Conservation (phyloP, 2,329 filamentous ascomycete genomes). For the Pseudonectria foliicola region DNA sequence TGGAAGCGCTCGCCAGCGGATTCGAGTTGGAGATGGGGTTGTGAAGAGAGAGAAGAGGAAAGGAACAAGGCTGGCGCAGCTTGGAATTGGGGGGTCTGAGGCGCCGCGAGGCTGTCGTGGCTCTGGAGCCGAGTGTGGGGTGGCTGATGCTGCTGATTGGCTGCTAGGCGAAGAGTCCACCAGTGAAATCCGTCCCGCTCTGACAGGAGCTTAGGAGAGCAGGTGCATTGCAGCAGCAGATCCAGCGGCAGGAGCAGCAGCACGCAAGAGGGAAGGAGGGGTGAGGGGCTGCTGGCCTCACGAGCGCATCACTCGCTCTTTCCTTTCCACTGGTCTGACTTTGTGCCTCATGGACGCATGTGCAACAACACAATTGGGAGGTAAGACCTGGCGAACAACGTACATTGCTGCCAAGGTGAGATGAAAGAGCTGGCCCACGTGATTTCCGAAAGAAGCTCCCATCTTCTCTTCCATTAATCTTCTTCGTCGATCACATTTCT, state of each 20-base stretch:
- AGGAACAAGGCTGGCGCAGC: constrained; percentile 22
- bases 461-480: constrained; percentile 1
- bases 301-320: no score
- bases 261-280: constrained; percentile 7
- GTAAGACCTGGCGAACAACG: no score
- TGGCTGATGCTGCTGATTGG: constrained; percentile 17
- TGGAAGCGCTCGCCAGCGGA: background rate
- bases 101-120: constrained; percentile 22
- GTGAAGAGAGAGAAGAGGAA: constrained; percentile 15
- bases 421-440: no score
- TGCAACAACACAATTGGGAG: no score
- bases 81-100: constrained; percentile 21
- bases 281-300: background rate
- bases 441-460: constrained; percentile 1
- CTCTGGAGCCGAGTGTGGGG: constrained; percentile 13
- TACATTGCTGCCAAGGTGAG: no score
- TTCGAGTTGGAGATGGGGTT: constrained; percentile 1
- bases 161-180: constrained; percentile 15
- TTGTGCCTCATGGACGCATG: no score
- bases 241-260: constrained; percentile 1
- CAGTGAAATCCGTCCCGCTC: background rate
- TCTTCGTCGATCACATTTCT: constrained; percentile 2
- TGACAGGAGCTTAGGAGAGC: background rate
- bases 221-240: constrained; percentile 3
- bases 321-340: no score